phyloP scores from a whole-genome alignment of 1,284 basidiomycete species.

The Earliella scabrosa region DNA sequence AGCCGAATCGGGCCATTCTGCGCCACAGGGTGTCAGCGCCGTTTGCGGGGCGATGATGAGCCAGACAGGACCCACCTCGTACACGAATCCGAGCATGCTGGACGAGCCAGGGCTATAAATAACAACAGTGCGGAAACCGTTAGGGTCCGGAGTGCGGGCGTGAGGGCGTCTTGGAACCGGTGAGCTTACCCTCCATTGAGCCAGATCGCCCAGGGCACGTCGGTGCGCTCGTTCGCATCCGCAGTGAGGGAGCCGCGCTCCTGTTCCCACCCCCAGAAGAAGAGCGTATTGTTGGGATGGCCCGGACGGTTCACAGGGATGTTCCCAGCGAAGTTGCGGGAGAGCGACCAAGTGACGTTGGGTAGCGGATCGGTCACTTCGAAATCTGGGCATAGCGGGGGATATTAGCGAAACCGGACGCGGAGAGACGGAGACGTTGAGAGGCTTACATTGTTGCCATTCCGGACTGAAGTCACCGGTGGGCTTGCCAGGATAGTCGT shows the following conservation, averaged over 20 bases:
- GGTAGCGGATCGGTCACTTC: slow-evolving; percentile 47
- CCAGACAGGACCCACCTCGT: slow-evolving; percentile 50
- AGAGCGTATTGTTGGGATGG: slow-evolving; percentile 68
- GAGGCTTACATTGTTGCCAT: slow-evolving; percentile 62
- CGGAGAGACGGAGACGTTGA: neutral
- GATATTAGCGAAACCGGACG: neutral
- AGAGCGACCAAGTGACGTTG: slow-evolving; percentile 62
- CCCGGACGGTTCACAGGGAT: slow-evolving; percentile 58
- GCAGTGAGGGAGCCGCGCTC: slow-evolving; percentile 61
- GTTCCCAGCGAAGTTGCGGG: slow-evolving; percentile 69
- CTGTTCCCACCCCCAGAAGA: slow-evolving; percentile 74
- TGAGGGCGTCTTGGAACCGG: neutral
- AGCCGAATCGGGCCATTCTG: slow-evolving; percentile 74
- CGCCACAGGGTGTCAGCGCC: neutral
- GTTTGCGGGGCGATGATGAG: neutral
- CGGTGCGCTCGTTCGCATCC: slow-evolving; percentile 30
- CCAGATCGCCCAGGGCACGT: slow-evolving; percentile 75
- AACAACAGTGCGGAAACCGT: neutral
- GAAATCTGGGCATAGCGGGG: slow-evolving; percentile 24
- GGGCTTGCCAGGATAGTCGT: slow-evolving; percentile 55
- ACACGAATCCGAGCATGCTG: slow-evolving; percentile 64
- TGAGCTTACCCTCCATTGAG: slow-evolving; percentile 62
- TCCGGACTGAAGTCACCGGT: slow-evolving; percentile 53
- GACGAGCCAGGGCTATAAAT: slow-evolving; percentile 61
- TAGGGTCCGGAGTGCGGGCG: neutral